phyloP scores from a whole-genome alignment of 768 basidiomycete genomes.

The Leccinum aurantiacum region DNA sequence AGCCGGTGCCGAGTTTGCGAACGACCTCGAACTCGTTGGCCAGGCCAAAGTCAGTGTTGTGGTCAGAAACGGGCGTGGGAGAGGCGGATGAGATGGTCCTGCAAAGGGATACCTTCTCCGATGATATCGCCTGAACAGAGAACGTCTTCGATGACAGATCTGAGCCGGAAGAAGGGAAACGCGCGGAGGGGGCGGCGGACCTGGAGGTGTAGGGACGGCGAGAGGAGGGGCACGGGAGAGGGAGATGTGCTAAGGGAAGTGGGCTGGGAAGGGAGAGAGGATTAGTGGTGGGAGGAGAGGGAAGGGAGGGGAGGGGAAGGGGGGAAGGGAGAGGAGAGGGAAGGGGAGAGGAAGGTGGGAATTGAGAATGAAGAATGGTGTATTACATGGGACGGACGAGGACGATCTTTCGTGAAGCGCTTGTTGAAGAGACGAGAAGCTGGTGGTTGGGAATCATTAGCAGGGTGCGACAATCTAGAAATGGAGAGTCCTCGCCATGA shows the following conservation, averaged over 20 bases:
- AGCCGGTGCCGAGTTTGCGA: conserved; percentile 81
- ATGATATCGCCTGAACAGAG: conserved; percentile 73
- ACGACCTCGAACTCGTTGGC: conserved; percentile 81
- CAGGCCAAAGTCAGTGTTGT: conserved; percentile 43
- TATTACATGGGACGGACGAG: conserved; percentile 15
- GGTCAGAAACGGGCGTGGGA: conserved; percentile 35
- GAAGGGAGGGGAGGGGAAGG: conserved; percentile 33
- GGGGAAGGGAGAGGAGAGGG: conserved; percentile 30
- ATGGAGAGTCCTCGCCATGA: no score
- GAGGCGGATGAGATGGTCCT: conserved; percentile 67
- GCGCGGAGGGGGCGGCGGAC: conserved; percentile 29
- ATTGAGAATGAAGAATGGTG: conserved; percentile 13
- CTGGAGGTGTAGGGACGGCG: conserved; percentile 37
- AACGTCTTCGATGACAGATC: conserved; percentile 45
- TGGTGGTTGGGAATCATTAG: conserved; percentile 29
- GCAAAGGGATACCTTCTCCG: conserved; percentile 63
- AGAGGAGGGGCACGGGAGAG: conserved; percentile 33
- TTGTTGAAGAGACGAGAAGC: conserved; percentile 35
- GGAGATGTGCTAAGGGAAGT: conserved; percentile 35
- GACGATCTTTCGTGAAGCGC: conserved; percentile 35
- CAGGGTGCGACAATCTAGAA: neutral
- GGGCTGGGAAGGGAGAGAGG: conserved; percentile 38
- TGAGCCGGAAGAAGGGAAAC: conserved; percentile 27
- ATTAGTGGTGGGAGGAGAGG: conserved; percentile 27
- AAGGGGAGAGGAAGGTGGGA: conserved; percentile 6